Conservation (phyloP, 2,329 filamentous ascomycete genomes). For the Emmonsia crescens region DNA sequence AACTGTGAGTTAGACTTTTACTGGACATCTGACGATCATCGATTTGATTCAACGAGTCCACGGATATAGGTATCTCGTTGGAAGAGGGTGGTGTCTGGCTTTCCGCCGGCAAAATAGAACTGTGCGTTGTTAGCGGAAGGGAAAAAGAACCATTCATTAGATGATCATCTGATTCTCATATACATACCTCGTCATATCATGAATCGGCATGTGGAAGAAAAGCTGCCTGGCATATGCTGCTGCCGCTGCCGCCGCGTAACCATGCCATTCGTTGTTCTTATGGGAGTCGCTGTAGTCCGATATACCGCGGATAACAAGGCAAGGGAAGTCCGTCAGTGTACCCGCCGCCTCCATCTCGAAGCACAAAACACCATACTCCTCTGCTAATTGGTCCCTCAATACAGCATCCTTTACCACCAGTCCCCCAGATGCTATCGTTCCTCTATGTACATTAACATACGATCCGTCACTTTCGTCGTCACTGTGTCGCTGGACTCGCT, state of each 20-base stretch:
- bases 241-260: constrained; percentile 20
- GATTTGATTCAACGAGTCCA: too few species aligned
- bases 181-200: not conserved
- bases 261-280: constrained; percentile 22
- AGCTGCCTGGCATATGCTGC: constrained; percentile 17
- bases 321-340: constrained; percentile 8
- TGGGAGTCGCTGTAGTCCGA: constrained; percentile 18
- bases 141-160: not conserved
- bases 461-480: not conserved
- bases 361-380: not conserved
- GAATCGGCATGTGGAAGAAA: not conserved
- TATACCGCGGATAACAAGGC: constrained; percentile 16
- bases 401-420: not conserved
- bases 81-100: not conserved
- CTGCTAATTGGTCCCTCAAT: not conserved
- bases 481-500: not conserved
- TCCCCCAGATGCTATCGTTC: not conserved
- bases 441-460: not conserved
- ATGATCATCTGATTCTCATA: not conserved
- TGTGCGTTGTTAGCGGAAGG: not conserved
- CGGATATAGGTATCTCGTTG: not conserved
- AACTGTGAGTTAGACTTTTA: too few species aligned
- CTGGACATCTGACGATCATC: too few species aligned
- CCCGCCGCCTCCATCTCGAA: not conserved
- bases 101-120: not conserved